These are phyloP conservation scores for Acanthamoeba castellanii DNA, from an alignment of 208 protist species.

Conservation along the genomic window DNA sequence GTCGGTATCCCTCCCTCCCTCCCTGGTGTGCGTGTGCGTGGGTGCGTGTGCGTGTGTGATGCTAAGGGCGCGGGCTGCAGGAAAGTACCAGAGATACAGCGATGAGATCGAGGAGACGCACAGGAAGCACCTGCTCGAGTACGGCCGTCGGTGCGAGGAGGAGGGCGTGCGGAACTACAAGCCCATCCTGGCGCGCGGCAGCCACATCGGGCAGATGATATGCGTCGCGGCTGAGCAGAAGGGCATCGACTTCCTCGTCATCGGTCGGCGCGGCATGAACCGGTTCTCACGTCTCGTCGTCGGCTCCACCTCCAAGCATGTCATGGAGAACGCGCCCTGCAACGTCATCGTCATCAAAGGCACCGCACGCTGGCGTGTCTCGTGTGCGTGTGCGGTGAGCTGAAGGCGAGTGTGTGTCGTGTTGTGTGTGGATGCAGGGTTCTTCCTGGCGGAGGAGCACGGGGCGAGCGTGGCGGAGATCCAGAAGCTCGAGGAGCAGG, in stretches of 20 bases:
- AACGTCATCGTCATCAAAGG: slow-evolving; percentile 64
- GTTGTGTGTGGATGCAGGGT: neutral
- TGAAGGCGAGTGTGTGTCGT: too few species aligned
- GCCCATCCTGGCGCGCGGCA: slow-evolving; percentile 35
- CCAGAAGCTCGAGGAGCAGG: slow-evolving; percentile 38
- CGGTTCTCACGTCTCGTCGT: neutral
- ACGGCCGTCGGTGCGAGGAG: neutral
- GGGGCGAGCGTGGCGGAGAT: neutral
- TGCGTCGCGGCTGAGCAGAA: slow-evolving; percentile 41
- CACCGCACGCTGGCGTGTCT: neutral
- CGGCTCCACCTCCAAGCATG: slow-evolving; percentile 37
- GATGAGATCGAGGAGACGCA: slow-evolving; percentile 59
- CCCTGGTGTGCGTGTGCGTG: neutral
- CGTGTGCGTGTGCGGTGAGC: neutral
- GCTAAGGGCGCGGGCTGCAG: neutral
- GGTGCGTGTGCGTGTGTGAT: neutral
- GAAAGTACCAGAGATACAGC: slow-evolving; percentile 48
- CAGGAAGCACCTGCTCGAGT: slow-evolving; percentile 3
- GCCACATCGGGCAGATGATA: slow-evolving; percentile 19
- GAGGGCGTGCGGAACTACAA: slow-evolving; percentile 38
- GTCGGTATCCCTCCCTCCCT: neutral
- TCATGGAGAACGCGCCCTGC: slow-evolving; percentile 63
- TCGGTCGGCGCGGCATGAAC: slow-evolving; percentile 68
- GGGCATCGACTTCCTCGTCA: slow-evolving; percentile 43
- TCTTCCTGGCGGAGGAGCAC: slow-evolving; percentile 13